Conservation (phyloP, 345 rosid species). For the Salix brachista region DNA sequence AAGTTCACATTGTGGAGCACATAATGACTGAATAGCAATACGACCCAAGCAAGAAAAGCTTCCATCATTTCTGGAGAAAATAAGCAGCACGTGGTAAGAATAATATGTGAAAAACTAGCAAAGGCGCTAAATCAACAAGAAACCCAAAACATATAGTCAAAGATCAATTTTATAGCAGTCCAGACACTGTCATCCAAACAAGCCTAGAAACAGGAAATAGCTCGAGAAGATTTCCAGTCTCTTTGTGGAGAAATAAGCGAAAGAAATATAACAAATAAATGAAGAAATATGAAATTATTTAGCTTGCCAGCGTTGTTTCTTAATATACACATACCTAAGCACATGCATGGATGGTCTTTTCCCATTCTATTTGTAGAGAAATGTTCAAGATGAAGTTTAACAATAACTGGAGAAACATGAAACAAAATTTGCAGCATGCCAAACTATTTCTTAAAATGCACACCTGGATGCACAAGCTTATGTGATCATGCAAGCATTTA, state of each 20-base stretch:
- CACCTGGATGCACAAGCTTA: neutral
- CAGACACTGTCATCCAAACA: neutral
- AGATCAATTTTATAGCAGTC: neutral
- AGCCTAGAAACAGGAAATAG: neutral
- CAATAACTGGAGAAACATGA: neutral
- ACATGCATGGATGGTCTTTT: neutral
- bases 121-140: neutral
- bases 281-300: neutral
- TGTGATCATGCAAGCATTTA: neutral
- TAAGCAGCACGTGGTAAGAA: conserved; percentile 8
- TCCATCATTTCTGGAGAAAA: conserved; percentile 48
- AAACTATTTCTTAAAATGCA: neutral
- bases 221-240: neutral
- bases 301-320: neutral
- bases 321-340: neutral
- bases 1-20: conserved; percentile 78
- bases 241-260: neutral
- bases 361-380: neutral
- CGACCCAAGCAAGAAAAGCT: conserved; percentile 50
- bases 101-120: neutral
- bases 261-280: neutral
- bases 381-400: neutral
- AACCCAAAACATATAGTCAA: neutral
- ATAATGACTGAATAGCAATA: conserved; percentile 81
- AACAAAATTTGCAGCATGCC: neutral